Base-by-base conservation (phyloP, 1,139 yeast genomes). In the Kurtzmaniella natalensis region DNA sequence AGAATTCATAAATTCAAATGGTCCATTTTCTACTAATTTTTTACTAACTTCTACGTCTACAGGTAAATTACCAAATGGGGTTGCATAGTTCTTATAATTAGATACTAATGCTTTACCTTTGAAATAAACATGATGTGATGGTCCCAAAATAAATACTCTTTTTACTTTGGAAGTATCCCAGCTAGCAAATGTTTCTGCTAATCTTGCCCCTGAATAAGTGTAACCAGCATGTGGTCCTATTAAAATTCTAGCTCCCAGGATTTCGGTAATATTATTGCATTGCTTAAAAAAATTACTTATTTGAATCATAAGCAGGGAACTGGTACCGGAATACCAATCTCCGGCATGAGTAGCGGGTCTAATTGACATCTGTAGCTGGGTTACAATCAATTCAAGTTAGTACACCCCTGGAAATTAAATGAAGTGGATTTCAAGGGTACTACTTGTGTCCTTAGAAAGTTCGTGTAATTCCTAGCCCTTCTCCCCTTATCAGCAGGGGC, bases 61-160 rank as follows among this genome's bases (percentile, higher is more conserved):
- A 0, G 70, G 64, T 3, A 92, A 50, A 25, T 71, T 55, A 0
- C 98, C 98, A 8, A 89, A 52, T 0, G 98, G 98, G 0, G 98
- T 89, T 30, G 72, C 82, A 48, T 87, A 81, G 9, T 42, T 48
- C 8, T 65, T 65, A 48, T 68, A 87, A 2, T 55, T 57, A 2
- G 86, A 69, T 4, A 87, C 53, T 44, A 72, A 63, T 1, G 80
- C 88, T 17, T 70, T 69, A 26, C 73, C 70, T 36, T 67, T 66
- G 60, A 84, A 87, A 51, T 81, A 87, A n/a, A 83, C 80, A 53
- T 86, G 95, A 52, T 92, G 99, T 0, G 96, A 83, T 0, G 99
- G 98, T 0, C 98, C 97, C 48, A 92, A 57, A 2, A 92, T 66
- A 45, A 92, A 85, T 2, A 92, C 74, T 16, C 94, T 64, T 45